Base-by-base conservation (phyloP, 441 rosid species). In the Erysimum pusillum region DNA sequence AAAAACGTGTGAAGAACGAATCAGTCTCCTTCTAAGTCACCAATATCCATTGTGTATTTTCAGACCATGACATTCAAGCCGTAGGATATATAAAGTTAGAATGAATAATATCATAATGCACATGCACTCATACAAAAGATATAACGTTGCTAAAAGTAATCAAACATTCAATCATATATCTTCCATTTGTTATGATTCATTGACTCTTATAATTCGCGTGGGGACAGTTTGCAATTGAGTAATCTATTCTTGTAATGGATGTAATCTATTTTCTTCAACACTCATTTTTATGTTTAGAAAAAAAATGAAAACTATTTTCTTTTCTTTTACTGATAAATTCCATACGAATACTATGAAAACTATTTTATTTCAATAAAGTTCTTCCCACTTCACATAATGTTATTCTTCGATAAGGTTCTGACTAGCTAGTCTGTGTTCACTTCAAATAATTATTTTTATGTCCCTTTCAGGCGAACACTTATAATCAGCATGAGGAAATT, bases 211-310 rank as follows among this genome's bases (percentile, higher is more conserved):
- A 25, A 25, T 64, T 62, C 18, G 57, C 57, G 48, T 73, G 64
- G 70, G 70, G 63, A 73, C 71, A 54, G 35, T 64, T 73, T 34
- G 32, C 48, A 38, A n/a, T 10, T 59, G 46, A 45, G 75, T 45
- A 45, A 45, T 25, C 28, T 1, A 1, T 25, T 25, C 63, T 73
- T 64, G 71, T 45, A 73, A 22, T 73, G 46, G 56, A 17, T 63
- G 71, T 63, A 45, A 73, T 54, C 44, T 73, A 9, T 52, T 42
- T 54, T 58, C 45, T 73, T 54, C 63, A 63, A 60, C 52, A 56
- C 39, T 48, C 13, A 38, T 18, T 45, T 59, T 46, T 12, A 12
- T 38, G 38, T 52, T 46, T 25, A 1, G 1, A 3, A 20, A 20
- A 20, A 22, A 15, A 15, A 12, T 45, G 3, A 36, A 25, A 25